Evolutionary conservation across 805 yeast genomes (phyloP).

Genomic region (Pichia insulana): DNA sequence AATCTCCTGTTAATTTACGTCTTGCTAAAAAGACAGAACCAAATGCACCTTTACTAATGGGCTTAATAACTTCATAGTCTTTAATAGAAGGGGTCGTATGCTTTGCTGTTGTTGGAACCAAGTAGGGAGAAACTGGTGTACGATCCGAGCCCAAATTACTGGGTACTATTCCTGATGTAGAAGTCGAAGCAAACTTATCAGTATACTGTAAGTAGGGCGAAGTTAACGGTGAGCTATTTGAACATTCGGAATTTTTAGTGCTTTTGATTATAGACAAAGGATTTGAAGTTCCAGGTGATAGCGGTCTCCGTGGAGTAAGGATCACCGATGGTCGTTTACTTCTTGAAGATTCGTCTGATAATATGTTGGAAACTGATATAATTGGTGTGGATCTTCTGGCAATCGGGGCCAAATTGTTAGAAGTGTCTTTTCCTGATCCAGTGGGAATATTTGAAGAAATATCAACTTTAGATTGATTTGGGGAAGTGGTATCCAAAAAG

Average conservation of each 20-base stretch:
- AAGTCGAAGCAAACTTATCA: constrained; percentile 19
- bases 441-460: neutral
- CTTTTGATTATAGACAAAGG: constrained; percentile 57
- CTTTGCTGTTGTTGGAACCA: constrained; percentile 55
- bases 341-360: constrained; percentile 11
- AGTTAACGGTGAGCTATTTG: constrained; percentile 20
- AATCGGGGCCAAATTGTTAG: constrained; percentile 14
- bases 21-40: constrained; percentile 89
- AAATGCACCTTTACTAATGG: constrained; percentile 95
- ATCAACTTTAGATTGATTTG: constrained; percentile 4
- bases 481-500: constrained; percentile 14
- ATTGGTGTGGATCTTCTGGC: constrained; percentile 22
- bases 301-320: constrained; percentile 6
- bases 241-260: constrained; percentile 16
- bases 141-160: constrained; percentile 25
- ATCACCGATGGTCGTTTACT: constrained; percentile 3
- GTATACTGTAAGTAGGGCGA: constrained; percentile 49
- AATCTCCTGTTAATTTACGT: constrained; percentile 81
- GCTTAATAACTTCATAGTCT: constrained; percentile 86
- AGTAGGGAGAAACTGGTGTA: constrained; percentile 72
- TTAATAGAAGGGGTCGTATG: constrained; percentile 60
- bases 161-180: neutral
- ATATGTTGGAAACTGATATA: constrained; percentile 15
- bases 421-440: constrained; percentile 16
- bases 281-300: constrained; percentile 34